Percentiles rank a stretch among this genome's conserved stretches.
Conservation (phyloP, 805 yeast genomes). For the Saturnispora hagleri region DNA sequence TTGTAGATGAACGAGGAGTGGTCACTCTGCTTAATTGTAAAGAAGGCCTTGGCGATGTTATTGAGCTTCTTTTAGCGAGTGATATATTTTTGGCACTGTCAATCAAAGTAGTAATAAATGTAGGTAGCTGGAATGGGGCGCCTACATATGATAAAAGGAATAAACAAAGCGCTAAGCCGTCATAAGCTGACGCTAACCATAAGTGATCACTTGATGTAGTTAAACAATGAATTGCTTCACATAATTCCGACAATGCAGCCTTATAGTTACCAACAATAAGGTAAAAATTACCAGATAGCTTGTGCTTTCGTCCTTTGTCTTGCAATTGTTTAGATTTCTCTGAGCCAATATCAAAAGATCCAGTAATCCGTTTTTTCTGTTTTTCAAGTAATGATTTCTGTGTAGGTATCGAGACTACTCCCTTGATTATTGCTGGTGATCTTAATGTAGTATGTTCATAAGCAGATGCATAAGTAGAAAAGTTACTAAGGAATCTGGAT, state of each 20-base stretch:
- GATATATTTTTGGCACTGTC: conserved; percentile 20
- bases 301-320: conserved; percentile 64
- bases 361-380: conserved; percentile 21
- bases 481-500: conserved; percentile 47
- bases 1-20: conserved; percentile 9
- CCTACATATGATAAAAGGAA: conserved; percentile 50
- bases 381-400: conserved; percentile 15
- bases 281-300: conserved; percentile 67
- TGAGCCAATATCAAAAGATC: conserved; percentile 25
- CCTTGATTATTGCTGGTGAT: conserved; percentile 54
- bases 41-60: conserved; percentile 42
- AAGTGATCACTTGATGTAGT: conserved; percentile 61
- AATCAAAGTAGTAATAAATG: conserved; percentile 21
- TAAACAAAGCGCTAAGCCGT: conserved; percentile 63
- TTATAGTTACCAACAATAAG: conserved; percentile 70
- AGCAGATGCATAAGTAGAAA: conserved; percentile 64
- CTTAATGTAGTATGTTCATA: conserved; percentile 72
- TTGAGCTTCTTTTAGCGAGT: conserved; percentile 24
- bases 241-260: conserved; percentile 62
- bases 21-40: conserved; percentile 20
- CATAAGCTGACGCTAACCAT: conserved; percentile 88
- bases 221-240: conserved; percentile 58
- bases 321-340: conserved; percentile 31
- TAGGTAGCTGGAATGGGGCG: conserved; percentile 40
- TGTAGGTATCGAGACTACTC: conserved; percentile 6